phyloP scores from a whole-genome alignment of 306 rosid species.

The Quercus ilex region DNA sequence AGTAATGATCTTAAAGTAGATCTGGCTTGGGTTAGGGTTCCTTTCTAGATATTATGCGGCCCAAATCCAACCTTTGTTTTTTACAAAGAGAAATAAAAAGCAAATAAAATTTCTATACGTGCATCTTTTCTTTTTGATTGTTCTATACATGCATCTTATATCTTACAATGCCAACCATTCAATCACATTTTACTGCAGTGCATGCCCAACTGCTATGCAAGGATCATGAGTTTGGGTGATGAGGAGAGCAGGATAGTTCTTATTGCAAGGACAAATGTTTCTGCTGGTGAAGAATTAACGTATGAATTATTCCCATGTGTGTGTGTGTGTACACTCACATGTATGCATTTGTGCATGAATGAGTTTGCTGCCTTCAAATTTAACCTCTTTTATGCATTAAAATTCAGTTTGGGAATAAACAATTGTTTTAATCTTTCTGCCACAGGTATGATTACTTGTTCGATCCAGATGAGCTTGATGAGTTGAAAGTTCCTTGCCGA shows the following conservation, averaged over 20 bases:
- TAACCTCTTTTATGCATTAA: neutral
- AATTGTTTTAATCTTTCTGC: constrained; percentile 12
- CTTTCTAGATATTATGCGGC: neutral
- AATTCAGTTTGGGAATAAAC: neutral
- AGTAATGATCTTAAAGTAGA: no score
- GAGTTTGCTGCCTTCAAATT: neutral
- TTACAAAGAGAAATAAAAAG: neutral
- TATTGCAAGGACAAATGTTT: constrained; percentile 71
- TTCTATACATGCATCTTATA: neutral
- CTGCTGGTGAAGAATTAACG: constrained; percentile 95
- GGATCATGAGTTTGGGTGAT: constrained; percentile 76
- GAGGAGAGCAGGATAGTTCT: constrained; percentile 84
- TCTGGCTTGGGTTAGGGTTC: neutral
- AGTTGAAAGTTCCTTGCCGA: constrained; percentile 84
- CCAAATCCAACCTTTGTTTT: neutral
- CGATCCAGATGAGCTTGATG: constrained; percentile 85
- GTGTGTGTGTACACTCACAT: neutral
- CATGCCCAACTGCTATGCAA: constrained; percentile 94
- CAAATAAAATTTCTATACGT: neutral
- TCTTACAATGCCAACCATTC: neutral
- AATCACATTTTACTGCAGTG: constrained; percentile 57
- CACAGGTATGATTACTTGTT: constrained; percentile 92
- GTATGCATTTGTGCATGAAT: constrained; percentile 1
- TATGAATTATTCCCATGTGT: constrained; percentile 25
- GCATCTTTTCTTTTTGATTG: no score